phyloP scores from a whole-genome alignment of 208 protist species.

The Acanthamoeba royreba region DNA sequence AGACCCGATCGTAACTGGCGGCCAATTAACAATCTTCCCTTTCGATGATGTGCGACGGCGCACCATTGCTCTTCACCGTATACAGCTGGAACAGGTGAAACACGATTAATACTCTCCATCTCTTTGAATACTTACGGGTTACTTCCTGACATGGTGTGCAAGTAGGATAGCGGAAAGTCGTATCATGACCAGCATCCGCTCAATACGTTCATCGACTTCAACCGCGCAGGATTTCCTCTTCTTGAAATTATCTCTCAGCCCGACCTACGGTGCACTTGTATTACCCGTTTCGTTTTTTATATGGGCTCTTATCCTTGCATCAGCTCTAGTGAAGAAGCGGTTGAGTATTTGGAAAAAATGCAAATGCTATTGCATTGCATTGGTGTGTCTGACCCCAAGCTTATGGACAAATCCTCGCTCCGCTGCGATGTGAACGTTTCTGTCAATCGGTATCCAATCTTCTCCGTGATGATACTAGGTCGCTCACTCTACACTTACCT shows the following conservation, averaged over 20 bases:
- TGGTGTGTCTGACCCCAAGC: constrained; percentile 50
- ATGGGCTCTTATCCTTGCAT: not conserved
- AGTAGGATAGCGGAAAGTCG: constrained; percentile 76
- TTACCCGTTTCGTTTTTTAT: not conserved
- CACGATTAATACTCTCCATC: not conserved
- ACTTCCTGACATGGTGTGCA: not conserved
- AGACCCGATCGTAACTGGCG: constrained; percentile 60
- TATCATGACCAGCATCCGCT: constrained; percentile 64
- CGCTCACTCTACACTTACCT: not conserved
- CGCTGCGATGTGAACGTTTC: constrained; percentile 78
- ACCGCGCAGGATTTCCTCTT: constrained; percentile 73
- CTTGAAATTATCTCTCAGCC: constrained; percentile 78
- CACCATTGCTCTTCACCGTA: not conserved
- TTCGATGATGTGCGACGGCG: not conserved
- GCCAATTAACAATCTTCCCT: constrained; percentile 8
- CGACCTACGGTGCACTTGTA: constrained; percentile 51
- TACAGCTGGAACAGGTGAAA: constrained; percentile 15
- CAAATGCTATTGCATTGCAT: constrained; percentile 68
- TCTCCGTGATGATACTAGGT: not conserved
- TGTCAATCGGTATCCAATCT: constrained; percentile 21
- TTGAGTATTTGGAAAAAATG: constrained; percentile 61
- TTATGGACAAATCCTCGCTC: constrained; percentile 72
- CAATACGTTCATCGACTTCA: constrained; percentile 71
- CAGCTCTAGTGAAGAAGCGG: constrained; percentile 62
- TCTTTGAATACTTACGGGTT: not conserved